A percentile compares a stretch with the other conserved stretches of the same genome.
Conservation (phyloP, 805 yeast genomes). For the Suhomyces sp. region DNA sequence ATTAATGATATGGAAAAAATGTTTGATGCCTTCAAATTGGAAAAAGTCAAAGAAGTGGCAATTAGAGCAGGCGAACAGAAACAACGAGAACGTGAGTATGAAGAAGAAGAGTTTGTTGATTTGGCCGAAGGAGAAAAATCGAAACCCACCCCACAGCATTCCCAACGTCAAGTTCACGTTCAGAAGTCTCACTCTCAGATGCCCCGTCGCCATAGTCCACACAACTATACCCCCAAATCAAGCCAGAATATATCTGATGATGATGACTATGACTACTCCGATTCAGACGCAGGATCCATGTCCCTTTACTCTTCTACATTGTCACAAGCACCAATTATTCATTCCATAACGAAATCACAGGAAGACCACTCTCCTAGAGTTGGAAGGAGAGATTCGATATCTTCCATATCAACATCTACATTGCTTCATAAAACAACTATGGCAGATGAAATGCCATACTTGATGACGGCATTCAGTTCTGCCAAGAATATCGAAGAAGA, state of each 20-base stretch:
- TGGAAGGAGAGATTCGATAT: constrained; percentile 26
- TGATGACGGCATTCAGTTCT: constrained; percentile 65
- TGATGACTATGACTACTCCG: constrained; percentile 23
- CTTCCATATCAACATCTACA: constrained; percentile 34
- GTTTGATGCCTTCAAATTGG: constrained; percentile 55
- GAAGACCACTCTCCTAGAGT: constrained; percentile 5
- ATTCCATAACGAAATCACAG: constrained; percentile 34
- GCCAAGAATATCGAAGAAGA: constrained; percentile 61
- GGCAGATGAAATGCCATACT: constrained; percentile 62
- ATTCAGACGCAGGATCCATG: constrained; percentile 26
- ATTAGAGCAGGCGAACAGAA: background rate
- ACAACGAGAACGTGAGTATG: background rate
- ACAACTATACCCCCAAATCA: constrained; percentile 5
- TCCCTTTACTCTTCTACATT: constrained; percentile 21
- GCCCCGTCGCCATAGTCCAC: constrained; percentile 7
- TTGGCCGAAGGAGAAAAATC: constrained; percentile 1
- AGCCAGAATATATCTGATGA: constrained; percentile 6
- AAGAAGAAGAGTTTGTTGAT: constrained; percentile 6
- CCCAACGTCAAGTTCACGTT: constrained; percentile 4
- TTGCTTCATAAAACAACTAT: constrained; percentile 52
- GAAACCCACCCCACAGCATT: constrained; percentile 7
- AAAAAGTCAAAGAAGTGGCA: constrained; percentile 24
- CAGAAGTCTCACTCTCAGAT: background rate
- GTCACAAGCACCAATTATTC: constrained; percentile 35
- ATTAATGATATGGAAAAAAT: constrained; percentile 71